These are phyloP conservation scores for Mortierella sp. DNA, from an alignment of 371 early-diverging fungal species.

Conservation along the genomic window DNA sequence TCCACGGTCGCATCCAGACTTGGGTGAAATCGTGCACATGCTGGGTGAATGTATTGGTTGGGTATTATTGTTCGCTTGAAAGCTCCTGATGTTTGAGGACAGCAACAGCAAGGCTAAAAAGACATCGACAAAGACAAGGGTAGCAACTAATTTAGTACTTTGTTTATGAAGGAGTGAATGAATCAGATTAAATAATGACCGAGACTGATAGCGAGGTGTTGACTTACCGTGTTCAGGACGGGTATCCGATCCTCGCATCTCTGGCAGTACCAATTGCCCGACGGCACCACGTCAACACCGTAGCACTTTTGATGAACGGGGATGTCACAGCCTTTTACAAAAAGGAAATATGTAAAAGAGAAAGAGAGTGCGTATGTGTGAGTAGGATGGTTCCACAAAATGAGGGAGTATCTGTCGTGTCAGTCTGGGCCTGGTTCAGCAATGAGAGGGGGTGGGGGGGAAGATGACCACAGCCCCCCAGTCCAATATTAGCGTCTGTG, in stretches of 20 bases:
- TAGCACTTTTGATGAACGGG: slow-evolving; percentile 71
- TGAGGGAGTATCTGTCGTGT: neutral
- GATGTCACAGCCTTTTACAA: slow-evolving; percentile 68
- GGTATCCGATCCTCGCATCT: slow-evolving; percentile 61
- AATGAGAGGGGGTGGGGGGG: neutral
- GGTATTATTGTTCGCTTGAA: slow-evolving; percentile 65
- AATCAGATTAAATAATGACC: neutral
- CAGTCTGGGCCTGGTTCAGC: neutral
- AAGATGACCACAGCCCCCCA: slow-evolving; percentile 1
- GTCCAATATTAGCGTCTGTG: neutral
- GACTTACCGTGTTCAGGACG: slow-evolving; percentile 59
- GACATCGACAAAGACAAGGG: neutral
- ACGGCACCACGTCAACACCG: slow-evolving; percentile 62
- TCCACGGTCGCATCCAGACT: slow-evolving; percentile 24
- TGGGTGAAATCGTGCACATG: slow-evolving; percentile 62
- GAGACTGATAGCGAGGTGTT: neutral
- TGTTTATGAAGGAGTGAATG: no score
- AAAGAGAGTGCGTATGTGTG: slow-evolving; percentile 6
- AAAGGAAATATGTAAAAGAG: neutral
- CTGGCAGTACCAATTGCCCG: slow-evolving; percentile 70
- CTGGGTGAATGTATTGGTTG: slow-evolving; percentile 69
- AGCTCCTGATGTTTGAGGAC: slow-evolving; percentile 63
- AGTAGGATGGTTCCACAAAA: slow-evolving; percentile 1
- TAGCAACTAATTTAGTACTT: neutral
- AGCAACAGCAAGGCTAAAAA: slow-evolving; percentile 65